Evolutionary conservation across 768 basidiomycete species (phyloP), one percentile per base, ranked within the genome.

Genomic region (Mycena rebaudengoi): DNA sequence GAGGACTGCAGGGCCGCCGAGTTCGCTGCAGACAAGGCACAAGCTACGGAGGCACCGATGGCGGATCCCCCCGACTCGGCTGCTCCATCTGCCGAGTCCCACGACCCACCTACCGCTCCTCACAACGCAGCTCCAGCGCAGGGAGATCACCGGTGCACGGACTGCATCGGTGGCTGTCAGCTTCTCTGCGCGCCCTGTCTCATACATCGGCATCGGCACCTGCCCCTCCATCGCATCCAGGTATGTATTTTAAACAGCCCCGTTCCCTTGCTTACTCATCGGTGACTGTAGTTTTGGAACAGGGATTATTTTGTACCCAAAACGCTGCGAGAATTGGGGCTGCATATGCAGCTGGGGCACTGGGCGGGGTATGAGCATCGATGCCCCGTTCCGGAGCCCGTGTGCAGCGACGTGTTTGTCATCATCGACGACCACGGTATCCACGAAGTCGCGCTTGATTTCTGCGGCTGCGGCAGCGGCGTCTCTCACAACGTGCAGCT

Each of bases 401-500:
- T 12, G 18, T 23, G 25, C 32, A 21, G 29, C n/a, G 39, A 60
- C 13, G 49, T 50, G 13, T 60, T 60, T 13, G 39, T 35, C 20
- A 33, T 60, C 23, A 23, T 60, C 26, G 58, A 29, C 33, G 39
- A 40, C 13, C 60, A 68, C n/a, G 60, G 67, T 6, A 30, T 70
- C 10, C 67, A 70, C 33, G 39, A 53, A 14, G 54, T 68, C 12
- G 53, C n/a, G 1, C 44, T 70, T 5, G 40, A 63, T 21, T 69
- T 66, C 43, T 71, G 70, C 41, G 25, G 4, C 52, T 70, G 69
- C 59, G 10, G 5, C 8, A 10, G 5, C 41, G 37, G 25, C 0
- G 26, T 37, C 21, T 13, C n/a, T 5, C 45, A 45, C n/a, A 45
- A 54, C 23, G 21, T 39, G n/a, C 71, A 72, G 35, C 60, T 72